Base-by-base conservation (phyloP, 257 asterid genomes). In the Galeopsis tetrahit region DNA sequence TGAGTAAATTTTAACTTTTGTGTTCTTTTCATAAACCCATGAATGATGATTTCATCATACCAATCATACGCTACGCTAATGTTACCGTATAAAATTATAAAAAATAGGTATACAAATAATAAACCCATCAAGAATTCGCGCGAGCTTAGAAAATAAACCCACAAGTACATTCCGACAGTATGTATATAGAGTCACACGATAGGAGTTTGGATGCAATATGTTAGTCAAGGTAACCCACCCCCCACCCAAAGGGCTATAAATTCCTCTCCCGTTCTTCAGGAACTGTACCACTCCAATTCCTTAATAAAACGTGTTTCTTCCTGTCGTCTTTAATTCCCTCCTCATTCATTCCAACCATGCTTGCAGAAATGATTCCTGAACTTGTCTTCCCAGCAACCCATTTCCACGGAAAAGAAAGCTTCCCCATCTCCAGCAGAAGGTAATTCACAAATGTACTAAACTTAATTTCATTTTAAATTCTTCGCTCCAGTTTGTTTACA, bases 341-440 rank as follows among this genome's bases (percentile, higher is more conserved):
- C 4, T 7, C 53, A 48, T 9, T 35, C 32, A 43, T n/a, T 17
- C 10, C 2, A n/a, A 40, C 11, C 14, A 85, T 85, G 93, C 78
- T 86, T 5, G 89, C 85, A 14, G 89, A 87, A 77, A 65, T 78
- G 2, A 69, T 80, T 42, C 76, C 86, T 5, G 92, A 86, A 40
- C 78, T 67, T 9, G 38, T 40, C 15, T 76, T 82, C 17, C 48
- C 79, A 11, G 78, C 69, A 3, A 43, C 73, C 69, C 80, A 86
- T 7, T 55, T 80, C 62, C 63, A 46, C 0, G 83, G 75, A 28
- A 85, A 61, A 73, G 91, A 82, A 55, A 62, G 35, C 66, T 1
- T 57, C 46, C 9, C 82, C 58, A 14, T 17, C 72, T 53, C 81
- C 21, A 14, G 46, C 15, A 81, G 42, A 73, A 87, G 96, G 96